These are phyloP conservation scores for Aspergillus texensis DNA, from an alignment of 2,329 filamentous ascomycete genomes.

Conservation along the genomic window DNA sequence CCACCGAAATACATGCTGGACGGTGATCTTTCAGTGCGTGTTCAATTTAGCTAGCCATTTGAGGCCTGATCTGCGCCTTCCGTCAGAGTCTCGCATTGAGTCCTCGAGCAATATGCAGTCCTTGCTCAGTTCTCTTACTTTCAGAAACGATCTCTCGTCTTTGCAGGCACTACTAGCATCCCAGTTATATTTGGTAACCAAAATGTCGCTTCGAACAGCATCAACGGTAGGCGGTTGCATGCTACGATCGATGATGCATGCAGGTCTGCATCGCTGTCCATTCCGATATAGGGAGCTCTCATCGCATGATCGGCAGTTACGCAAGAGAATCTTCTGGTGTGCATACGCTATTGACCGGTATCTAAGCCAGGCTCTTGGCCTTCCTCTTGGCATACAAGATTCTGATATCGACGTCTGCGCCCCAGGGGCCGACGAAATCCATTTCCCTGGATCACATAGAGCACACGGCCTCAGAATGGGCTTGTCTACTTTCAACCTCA, in stretches of 20 bases:
- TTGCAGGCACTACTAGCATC: conserved; percentile 54
- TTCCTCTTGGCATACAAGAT: conserved; percentile 46
- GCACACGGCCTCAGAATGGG: neutral
- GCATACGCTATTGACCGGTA: conserved; percentile 47
- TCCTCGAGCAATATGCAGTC: conserved; percentile 42
- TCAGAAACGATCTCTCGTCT: conserved; percentile 49
- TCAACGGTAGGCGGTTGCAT: conserved; percentile 53
- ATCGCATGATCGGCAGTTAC: conserved; percentile 42
- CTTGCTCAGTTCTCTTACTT: conserved; percentile 41
- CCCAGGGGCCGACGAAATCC: conserved; percentile 47
- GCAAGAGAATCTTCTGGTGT: conserved; percentile 48
- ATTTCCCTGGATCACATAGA: conserved; percentile 30
- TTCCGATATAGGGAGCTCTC: conserved; percentile 53
- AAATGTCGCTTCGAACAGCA: conserved; percentile 53
- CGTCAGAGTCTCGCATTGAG: conserved; percentile 40
- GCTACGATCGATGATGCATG: conserved; percentile 51
- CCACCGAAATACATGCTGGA: conserved; percentile 33
- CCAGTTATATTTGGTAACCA: conserved; percentile 53
- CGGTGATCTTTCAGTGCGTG: conserved; percentile 53
- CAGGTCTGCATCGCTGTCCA: conserved; percentile 56
- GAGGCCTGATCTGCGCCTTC: conserved; percentile 36
- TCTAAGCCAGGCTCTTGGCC: conserved; percentile 42
- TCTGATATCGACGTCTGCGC: conserved; percentile 50
- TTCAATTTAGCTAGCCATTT: conserved; percentile 51
- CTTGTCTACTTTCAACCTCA: neutral